Conservation (phyloP, 2,329 filamentous ascomycete genomes). For the Stemphylium lycopersici region DNA sequence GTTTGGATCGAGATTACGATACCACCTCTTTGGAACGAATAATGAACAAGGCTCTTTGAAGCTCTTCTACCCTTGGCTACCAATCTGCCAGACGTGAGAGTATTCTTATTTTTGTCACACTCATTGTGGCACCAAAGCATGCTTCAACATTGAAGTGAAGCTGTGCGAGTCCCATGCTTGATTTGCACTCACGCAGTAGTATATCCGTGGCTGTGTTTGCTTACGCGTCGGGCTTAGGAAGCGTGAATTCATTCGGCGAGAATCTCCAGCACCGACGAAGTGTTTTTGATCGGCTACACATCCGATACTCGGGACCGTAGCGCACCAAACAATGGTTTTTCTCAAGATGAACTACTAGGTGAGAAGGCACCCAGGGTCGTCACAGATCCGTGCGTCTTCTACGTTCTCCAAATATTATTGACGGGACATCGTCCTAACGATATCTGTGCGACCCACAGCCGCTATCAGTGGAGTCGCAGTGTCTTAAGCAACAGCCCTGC, state of each 20-base stretch:
- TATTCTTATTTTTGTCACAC: background rate
- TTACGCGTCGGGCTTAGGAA: conserved; percentile 1
- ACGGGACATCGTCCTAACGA: too few relatives aligned
- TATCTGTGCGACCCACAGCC: too few relatives aligned
- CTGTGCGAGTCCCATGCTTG: conserved; percentile 2
- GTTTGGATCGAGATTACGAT: conserved; percentile 18
- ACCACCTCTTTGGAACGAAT: conserved; percentile 26
- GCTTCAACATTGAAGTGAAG: background rate
- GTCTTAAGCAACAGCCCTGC: too few relatives aligned
- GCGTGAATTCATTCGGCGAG: background rate
- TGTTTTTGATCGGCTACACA: conserved; percentile 2
- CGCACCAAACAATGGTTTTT: conserved; percentile 1
- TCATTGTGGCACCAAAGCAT: background rate
- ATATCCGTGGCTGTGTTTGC: conserved; percentile 4
- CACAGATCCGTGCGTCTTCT: too few relatives aligned
- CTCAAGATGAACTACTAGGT: background rate
- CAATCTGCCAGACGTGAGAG: conserved; percentile 6
- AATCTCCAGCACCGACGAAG: background rate
- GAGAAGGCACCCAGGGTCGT: background rate
- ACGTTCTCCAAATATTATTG: too few relatives aligned
- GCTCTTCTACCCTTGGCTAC: conserved; percentile 17
- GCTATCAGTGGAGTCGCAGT: too few relatives aligned
- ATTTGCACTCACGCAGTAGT: background rate
- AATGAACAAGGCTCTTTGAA: conserved; percentile 21
- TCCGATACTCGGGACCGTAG: background rate